A percentile compares a stretch with the other conserved stretches of the same genome.
These are phyloP conservation scores for Citrus mangshanensis DNA, from an alignment of 345 rosid species.

Conservation along the genomic window DNA sequence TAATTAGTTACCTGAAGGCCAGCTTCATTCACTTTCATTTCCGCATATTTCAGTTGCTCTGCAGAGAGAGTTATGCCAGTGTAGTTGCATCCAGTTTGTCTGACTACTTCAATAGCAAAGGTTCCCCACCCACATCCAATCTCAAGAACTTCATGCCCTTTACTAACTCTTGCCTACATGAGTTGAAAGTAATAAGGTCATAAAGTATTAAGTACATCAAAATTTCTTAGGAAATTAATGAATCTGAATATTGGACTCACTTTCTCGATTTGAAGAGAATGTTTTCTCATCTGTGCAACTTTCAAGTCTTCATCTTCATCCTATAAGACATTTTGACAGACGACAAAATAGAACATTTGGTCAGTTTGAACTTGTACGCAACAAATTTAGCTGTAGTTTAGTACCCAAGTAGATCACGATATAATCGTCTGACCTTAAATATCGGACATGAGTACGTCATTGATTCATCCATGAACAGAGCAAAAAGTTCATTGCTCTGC, in stretches of 20 bases:
- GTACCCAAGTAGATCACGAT: too few species aligned
- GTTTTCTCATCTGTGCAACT: constrained; percentile 74
- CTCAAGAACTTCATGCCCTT: constrained; percentile 68
- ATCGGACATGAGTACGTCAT: constrained; percentile 87
- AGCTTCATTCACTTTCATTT: constrained; percentile 72
- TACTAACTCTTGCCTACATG: constrained; percentile 54
- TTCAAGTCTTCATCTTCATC: constrained; percentile 60
- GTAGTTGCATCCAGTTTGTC: constrained; percentile 80
- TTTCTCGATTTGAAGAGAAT: constrained; percentile 64
- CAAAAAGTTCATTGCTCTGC: constrained; percentile 80
- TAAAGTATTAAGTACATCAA: neutral
- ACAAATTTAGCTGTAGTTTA: too few species aligned
- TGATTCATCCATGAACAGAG: constrained; percentile 81
- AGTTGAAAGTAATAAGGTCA: neutral
- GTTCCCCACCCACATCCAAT: constrained; percentile 97
- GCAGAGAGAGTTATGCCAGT: constrained; percentile 78
- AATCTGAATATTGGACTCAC: constrained; percentile 27
- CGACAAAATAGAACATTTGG: too few species aligned
- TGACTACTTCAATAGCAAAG: constrained; percentile 81
- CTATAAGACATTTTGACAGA: constrained; percentile 27
- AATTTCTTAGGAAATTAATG: too few species aligned
- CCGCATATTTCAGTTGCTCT: constrained; percentile 70
- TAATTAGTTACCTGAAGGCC: constrained; percentile 84
- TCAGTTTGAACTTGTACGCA: too few species aligned
- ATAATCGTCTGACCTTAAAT: constrained; percentile 45